phyloP scores from a whole-genome alignment of 2,329 filamentous ascomycete genomes.

The Cadophora sp. region DNA sequence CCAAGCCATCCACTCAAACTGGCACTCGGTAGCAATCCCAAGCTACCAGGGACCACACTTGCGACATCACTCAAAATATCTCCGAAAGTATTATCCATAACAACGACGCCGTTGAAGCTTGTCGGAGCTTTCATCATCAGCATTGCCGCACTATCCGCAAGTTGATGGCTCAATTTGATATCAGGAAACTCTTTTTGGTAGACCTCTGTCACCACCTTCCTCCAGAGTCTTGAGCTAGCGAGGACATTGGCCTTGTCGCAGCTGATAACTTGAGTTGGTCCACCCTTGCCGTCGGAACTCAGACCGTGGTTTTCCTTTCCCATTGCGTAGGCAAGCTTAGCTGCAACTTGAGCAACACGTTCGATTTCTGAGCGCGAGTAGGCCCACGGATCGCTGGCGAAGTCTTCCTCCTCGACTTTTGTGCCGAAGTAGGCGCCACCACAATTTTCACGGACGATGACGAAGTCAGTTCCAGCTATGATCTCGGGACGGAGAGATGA shows the following conservation, averaged over 20 bases:
- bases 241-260: conserved; percentile 96
- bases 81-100: conserved; percentile 86
- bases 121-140: conserved; percentile 91
- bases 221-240: conserved; percentile 85
- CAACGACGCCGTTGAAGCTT: conserved; percentile 83
- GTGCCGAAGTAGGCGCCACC: conserved; percentile 99
- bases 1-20: conserved; percentile 57
- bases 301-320: conserved; percentile 69
- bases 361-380: conserved; percentile 88
- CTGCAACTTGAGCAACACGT: conserved; percentile 81
- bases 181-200: conserved; percentile 88
- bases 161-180: conserved; percentile 80
- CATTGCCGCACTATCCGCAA: conserved; percentile 94
- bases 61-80: conserved; percentile 95
- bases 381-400: conserved; percentile 94
- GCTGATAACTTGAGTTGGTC: conserved; percentile 65
- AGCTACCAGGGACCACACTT: conserved; percentile 85
- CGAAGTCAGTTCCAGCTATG: conserved; percentile 85
- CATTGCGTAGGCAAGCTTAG: conserved; percentile 66
- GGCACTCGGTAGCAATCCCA: conserved; percentile 85
- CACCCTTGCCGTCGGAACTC: conserved; percentile 8
- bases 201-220: conserved; percentile 80
- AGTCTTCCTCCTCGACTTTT: conserved; percentile 92
- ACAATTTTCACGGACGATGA: conserved; percentile 98
- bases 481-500: conserved; percentile 85